Evolutionary conservation across 495 filamentous ascomycete genomes (phyloP), one percentile per base, ranked within the genome.

Genomic region (Penicillium alfredii): DNA sequence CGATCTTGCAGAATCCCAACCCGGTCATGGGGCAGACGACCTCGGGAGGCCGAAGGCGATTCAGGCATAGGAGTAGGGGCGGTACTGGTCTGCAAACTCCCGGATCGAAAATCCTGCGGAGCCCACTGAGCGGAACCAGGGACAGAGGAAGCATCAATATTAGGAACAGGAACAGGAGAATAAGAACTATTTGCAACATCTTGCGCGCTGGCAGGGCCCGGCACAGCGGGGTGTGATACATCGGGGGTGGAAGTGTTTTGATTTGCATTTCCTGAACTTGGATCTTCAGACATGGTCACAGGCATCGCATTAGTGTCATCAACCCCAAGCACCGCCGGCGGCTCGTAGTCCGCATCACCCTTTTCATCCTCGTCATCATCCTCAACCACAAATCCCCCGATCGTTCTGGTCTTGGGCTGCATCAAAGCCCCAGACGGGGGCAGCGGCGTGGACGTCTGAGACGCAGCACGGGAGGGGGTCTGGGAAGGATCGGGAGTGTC

Each of bases 1-100:
- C 90, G 74, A 51, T 93, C 86, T 62, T 98, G 88, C 42, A 96
- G 70, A 25, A 90, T 81, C 8, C 87, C 84, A 47, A 94, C 72
- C 35, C 72, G 74, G 61, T 96, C 86, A 61, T 84, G 76, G 25
- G 85, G 78, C 36, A 88, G 67, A 33, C 82, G 78, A 39, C 74
- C 63, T 50, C 65, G 71, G 33, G 70, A 42, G 28, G 67, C 44
- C 19, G 66, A 58, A 47, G 71, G 53, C 10, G 61, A 61, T 12
- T 64, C 59, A 44, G 53, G 61, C 34, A 56, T 44, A 40, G 65
- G 54, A 31, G 58, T 66, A 47, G 58, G 51, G 28, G 48, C 56
- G 44, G 55, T 58, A 54, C 63, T 70, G 46, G 56, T 61, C 53
- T 64, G 53, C 31, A 44, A 38, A 36, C 44, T 61, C 36, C 60